Evolutionary conservation across 441 rosid species (phyloP).

Genomic region (Aquilaria agallochum): DNA sequence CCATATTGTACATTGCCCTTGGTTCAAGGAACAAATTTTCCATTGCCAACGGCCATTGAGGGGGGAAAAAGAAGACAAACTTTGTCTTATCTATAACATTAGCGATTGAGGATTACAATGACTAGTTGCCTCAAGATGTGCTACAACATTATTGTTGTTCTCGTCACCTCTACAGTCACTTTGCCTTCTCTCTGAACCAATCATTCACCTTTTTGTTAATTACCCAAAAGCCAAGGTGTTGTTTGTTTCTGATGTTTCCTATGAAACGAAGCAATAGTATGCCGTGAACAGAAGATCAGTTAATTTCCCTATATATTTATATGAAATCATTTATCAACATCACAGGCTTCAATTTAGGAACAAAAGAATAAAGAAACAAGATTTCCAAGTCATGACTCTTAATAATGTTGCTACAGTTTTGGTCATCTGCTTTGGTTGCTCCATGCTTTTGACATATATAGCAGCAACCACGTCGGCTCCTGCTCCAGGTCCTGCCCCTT

Average conservation of each 20-base stretch:
- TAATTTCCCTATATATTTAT: no score
- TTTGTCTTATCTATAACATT: no score
- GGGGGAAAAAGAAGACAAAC: no score
- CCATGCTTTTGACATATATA: background rate
- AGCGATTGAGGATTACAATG: no score
- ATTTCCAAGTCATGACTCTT: constrained; percentile 7
- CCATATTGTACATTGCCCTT: no score
- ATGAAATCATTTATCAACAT: no score
- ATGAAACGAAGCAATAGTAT: background rate
- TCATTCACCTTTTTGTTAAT: background rate
- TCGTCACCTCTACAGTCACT: no score
- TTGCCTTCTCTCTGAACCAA: background rate
- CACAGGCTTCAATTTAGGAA: background rate
- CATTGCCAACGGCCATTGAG: no score
- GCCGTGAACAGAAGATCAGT: background rate
- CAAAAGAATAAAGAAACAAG: background rate
- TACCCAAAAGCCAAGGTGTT: background rate
- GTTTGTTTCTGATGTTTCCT: background rate
- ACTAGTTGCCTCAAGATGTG: no score
- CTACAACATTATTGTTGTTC: no score
- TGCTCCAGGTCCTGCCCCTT: background rate
- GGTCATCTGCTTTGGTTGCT: background rate
- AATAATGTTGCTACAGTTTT: constrained; percentile 2
- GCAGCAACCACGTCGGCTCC: background rate
- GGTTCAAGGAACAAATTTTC: no score